Conservation (phyloP, 1,139 yeast genomes). For the Candida smagusa region DNA sequence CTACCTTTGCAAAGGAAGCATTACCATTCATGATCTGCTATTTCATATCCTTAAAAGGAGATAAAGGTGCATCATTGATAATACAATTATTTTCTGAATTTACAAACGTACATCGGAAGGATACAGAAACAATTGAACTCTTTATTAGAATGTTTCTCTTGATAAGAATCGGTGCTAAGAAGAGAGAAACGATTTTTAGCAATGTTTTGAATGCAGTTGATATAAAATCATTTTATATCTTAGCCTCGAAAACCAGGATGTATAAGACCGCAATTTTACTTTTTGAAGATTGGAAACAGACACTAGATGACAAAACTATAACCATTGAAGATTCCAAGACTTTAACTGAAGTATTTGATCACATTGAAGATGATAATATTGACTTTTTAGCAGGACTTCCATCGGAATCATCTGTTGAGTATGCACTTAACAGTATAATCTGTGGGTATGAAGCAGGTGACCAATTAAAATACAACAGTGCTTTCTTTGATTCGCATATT, state of each 20-base stretch:
- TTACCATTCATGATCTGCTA: conserved; percentile 25
- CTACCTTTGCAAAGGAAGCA: conserved; percentile 19
- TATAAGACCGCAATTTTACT: conserved; percentile 51
- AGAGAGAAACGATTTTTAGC: conserved; percentile 27
- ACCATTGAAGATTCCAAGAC: conserved; percentile 12
- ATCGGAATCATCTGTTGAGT: conserved; percentile 48
- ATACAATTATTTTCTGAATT: conserved; percentile 11
- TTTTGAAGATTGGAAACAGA: conserved; percentile 47
- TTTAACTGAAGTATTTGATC: conserved; percentile 41
- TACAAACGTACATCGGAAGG: conserved; percentile 8
- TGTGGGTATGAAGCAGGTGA: conserved; percentile 34
- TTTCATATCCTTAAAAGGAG: conserved; percentile 16
- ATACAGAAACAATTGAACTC: conserved; percentile 17
- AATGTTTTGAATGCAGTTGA: conserved; percentile 35
- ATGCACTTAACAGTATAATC: conserved; percentile 45
- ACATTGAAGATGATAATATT: conserved; percentile 44
- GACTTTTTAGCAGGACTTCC: conserved; percentile 68
- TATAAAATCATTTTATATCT: conserved; percentile 23
- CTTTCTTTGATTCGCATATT: conserved; percentile 48
- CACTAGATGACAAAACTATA: conserved; percentile 1
- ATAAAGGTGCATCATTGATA: conserved; percentile 11
- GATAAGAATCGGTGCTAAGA: conserved; percentile 44
- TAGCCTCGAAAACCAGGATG: conserved; percentile 35
- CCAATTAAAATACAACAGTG: conserved; percentile 53
- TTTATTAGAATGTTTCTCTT: conserved; percentile 39